Conservation (phyloP, 2,329 filamentous ascomycete genomes). For the Alternaria dauci region DNA sequence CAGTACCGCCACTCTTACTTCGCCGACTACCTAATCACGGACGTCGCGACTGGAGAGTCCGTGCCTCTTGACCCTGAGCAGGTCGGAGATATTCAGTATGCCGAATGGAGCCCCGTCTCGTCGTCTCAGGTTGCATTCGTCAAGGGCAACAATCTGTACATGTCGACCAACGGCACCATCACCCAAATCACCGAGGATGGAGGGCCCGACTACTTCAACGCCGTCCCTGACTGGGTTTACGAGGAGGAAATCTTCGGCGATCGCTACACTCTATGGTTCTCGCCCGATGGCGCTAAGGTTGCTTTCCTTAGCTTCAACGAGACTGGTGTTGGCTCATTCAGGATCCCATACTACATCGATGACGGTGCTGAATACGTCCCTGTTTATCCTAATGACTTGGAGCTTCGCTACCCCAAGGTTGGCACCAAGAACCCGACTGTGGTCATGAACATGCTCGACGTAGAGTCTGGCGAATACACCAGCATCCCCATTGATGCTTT, state of each 20-base stretch:
- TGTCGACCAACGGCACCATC: slow-evolving; percentile 64
- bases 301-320: slow-evolving; percentile 68
- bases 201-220: slow-evolving; percentile 67
- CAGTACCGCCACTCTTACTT: slow-evolving; percentile 74
- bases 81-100: slow-evolving; percentile 72
- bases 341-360: slow-evolving; percentile 72
- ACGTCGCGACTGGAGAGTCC: slow-evolving; percentile 65
- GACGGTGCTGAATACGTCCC: slow-evolving; percentile 62
- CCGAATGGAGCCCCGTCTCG: slow-evolving; percentile 64
- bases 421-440: slow-evolving; percentile 73
- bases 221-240: slow-evolving; percentile 71
- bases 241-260: slow-evolving; percentile 66
- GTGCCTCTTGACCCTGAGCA: slow-evolving; percentile 67
- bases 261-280: slow-evolving; percentile 64
- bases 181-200: slow-evolving; percentile 68
- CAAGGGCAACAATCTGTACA: slow-evolving; percentile 70
- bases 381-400: slow-evolving; percentile 68
- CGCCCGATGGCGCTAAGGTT: slow-evolving; percentile 63
- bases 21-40: slow-evolving; percentile 71
- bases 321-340: slow-evolving; percentile 72
- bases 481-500: slow-evolving; percentile 66
- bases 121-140: slow-evolving; percentile 72
- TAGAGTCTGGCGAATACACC: slow-evolving; percentile 58
- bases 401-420: slow-evolving; percentile 74
- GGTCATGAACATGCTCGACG: slow-evolving; percentile 65